Evolutionary conservation across 345 rosid genomes (phyloP), one percentile per base, ranked within the genome.

Genomic region (Carallia brachiata): DNA sequence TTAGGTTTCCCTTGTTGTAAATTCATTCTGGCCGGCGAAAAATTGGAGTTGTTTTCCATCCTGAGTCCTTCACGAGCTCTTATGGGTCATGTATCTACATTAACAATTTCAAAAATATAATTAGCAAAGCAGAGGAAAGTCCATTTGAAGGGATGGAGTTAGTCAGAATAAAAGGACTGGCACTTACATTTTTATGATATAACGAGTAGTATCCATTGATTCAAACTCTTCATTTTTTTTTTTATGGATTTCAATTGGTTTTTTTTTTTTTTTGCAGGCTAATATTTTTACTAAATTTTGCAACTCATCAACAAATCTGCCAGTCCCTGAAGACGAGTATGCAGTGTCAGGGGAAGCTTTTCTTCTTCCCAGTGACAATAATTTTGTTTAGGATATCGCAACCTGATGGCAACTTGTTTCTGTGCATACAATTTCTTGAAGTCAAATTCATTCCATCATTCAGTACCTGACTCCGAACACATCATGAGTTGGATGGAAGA

Each of bases 191-290:
- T 37, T 37, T 5, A 5, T 5, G 40, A 37, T 37, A 44, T 44
- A 10, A 39, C 12, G 4, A 32, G 34, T 5, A 17, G 0, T 3
- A 7, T 16, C 15, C 23, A 3, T 2, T 52, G 2, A 7, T 50
- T 13, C 28, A 56, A 12, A n/a, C 34, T 37, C 53, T 31, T 30
- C 57, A 16, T 19, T 31, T 60, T 4, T 48, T 60, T 4, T 48
- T n/a, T 36, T 61, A 28, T 31, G 4, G 16, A 57, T 19, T 12
- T 54, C 28, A n/a, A 18, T 36, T 73, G 47, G 28, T 10, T 60
- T 0, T 60, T 23, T 23, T 23, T 23, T 23, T 23, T 23, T 23
- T 28, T 55, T 64, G 78, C 77, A 78, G 79, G 81, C 7, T 12
- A 68, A 55, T 62, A 23, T 48, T 40, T 54, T 28, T 32, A 27